Base-by-base conservation (phyloP, 768 basidiomycete species). In the Boletus eberwhitei region DNA sequence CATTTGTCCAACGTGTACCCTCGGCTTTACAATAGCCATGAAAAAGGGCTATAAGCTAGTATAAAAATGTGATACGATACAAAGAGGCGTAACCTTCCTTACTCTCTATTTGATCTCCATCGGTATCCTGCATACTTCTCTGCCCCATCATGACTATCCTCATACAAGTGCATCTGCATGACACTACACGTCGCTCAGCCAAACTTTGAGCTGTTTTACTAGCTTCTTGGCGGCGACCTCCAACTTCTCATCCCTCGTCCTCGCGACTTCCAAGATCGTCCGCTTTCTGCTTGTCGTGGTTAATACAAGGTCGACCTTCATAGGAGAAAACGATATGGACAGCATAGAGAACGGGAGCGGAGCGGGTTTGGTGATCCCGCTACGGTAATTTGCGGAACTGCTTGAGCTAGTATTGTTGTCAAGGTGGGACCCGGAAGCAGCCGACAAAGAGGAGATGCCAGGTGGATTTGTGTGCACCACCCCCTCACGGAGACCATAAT, bases 171-270 rank as follows among this genome's bases (percentile, higher is more conserved):
- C 24, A 31, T 22, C 8, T 8, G 8, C 19, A 29, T 29, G 52
- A n/a, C 21, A 39, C 24, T 51, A 70, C 13, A 22, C 40, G 14
- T 62, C 60, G 41, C 38, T 61, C 64, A 83, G 57, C 77, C 78
- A 79, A 8, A 58, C 66, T 58, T 64, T 73, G 37, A 88, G 67
- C 60, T 79, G 77, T 49, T 58, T 69, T 1, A 82, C 79, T 26
- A 89, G 68, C 59, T 70, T 73, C 63, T 74, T 78, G 32, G 86
- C 86, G 1, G 79, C 67, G 4, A 69, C 62, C 67, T 88, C 86
- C 37, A 89, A 65, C 58, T 70, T 74, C 66, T 87, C 85, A 35
- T 83, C 78, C 53, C 75, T 74, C 12, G 70, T 69, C 48, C 85
- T 61, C 9, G 73, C 62, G 5, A 81, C 77, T 55, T 85, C 81